Evolutionary conservation across 2,329 filamentous ascomycete genomes (phyloP), one percentile per base, ranked within the genome.

Genomic region (Exophiala dermatitidis): DNA sequence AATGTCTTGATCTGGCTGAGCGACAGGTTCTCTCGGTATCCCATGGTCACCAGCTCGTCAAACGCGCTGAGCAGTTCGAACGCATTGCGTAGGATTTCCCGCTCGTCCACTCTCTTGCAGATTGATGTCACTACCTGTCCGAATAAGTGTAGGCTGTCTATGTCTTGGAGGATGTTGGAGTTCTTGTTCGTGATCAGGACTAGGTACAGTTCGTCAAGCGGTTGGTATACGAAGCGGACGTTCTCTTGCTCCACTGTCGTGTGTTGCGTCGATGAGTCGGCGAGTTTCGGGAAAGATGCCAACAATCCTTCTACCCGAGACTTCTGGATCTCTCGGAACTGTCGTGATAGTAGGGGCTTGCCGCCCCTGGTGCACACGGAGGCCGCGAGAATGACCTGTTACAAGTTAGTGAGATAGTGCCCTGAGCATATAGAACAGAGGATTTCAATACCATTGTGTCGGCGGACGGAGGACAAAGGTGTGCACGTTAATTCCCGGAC

Each of bases 171-270:
- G 64, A 98, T 98, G 74, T 98, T 98, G 72, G 91, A 97, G 77
- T 97, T 93, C 66, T 90, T 87, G 78, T 98, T 98, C 71, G 94
- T 98, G 74, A 98, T 97, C 67, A 98, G 83, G 62, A 98, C 91
- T 83, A 98, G 97, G 81, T 98, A 98, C 61, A 98, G 84, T 77
- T 98, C 94, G 74, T 98, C 94, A 61, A 98, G 81, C 56, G 93
- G 94, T 72, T 98, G 93, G 78, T 98, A 98, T 54, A 98, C 93
- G 69, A 96, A 98, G 75, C 93, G 91, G 67, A 98, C 93, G 76
- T 95, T 97, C 77, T 98, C 94, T 74, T 97, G 90, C 74, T 98
- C 93, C 66, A 97, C 90, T 4, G 88, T 98, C 30, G 93, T 98
- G 73, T 98, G 93, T 73, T 98, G 93, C 48, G 90, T 96, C 57